Evolutionary conservation across 257 asterid genomes (phyloP), one percentile per base, ranked within the genome.

Genomic region (Fraxinus excelsior): DNA sequence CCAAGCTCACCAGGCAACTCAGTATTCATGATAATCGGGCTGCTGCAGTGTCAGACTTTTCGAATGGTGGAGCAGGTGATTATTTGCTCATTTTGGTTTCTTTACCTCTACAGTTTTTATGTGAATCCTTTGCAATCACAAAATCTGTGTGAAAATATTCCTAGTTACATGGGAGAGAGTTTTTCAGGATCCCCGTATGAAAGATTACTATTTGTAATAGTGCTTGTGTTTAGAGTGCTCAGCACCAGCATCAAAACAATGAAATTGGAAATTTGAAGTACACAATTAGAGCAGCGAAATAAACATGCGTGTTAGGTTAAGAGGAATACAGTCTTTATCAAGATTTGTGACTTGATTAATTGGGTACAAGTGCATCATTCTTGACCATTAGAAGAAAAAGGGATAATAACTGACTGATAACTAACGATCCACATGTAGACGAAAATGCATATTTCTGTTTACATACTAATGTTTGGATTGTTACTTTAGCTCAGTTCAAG

Each of bases 21-120:
- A 91, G 96, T 77, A 82, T 91, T 79, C 98, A 91, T 35, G 98
- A 93, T 80, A 93, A 87, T 78, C 83, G 93, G 81, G 97, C 97
- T 80, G 94, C 96, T 70, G 94, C 93, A 12, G 96, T 92, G 8
- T 78, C 88, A 26, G 82, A 87, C 80, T 88, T 76, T 51, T 82
- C 97, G n/a, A 85, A 86, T 83, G 93, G 93, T 69, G 88, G 84
- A 84, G 85, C 92, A 88, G 97, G 98, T 93, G 67, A 82, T 69
- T 65, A 73, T 72, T 60, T 44, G 26, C 53, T 18, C 38, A 37
- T 13, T 23, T 62, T 26, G 16, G 34, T 62, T 62, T 62, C 68
- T 62, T 10, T 23, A 62, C 68, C 18, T 62, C 35, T 62, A 12
- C 7, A 26, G 12, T 58, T 26, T 7, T 62, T 9, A 26, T 62